phyloP scores from a whole-genome alignment of 371 early-diverging fungal species.

The Mucor circinelloides region DNA sequence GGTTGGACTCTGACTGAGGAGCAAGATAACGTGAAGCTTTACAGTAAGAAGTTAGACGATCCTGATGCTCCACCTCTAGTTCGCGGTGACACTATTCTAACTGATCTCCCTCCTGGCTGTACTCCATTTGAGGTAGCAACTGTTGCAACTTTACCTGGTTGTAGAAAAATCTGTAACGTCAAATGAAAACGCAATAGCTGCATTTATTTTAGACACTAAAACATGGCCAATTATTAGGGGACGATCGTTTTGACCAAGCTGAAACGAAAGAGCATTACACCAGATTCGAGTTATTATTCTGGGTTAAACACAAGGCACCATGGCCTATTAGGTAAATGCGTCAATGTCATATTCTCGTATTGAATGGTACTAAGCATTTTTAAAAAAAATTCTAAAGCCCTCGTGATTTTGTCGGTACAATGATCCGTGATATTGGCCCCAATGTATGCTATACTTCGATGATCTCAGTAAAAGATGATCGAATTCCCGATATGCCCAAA shows the following conservation, averaged over 20 bases:
- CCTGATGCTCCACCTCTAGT: slow-evolving; percentile 16
- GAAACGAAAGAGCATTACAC: slow-evolving; percentile 38
- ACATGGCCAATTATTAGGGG: slow-evolving; percentile 29
- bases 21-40: slow-evolving; percentile 15
- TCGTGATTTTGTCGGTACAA: slow-evolving; percentile 26
- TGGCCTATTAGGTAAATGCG: slow-evolving; percentile 46
- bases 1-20: slow-evolving; percentile 22
- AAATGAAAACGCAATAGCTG: background rate
- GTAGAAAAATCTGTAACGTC: slow-evolving; percentile 29
- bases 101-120: slow-evolving; percentile 15
- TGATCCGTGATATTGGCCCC: slow-evolving; percentile 16
- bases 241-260: slow-evolving; percentile 34
- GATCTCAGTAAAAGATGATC: slow-evolving; percentile 38
- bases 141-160: slow-evolving; percentile 24
- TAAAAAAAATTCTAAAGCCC: slow-evolving; percentile 10
- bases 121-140: slow-evolving; percentile 19
- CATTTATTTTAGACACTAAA: background rate
- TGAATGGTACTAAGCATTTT: background rate
- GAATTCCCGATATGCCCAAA: slow-evolving; percentile 23
- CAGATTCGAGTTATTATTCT: slow-evolving; percentile 33
- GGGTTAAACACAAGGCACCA: slow-evolving; percentile 43
- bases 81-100: slow-evolving; percentile 27
- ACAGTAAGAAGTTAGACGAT: slow-evolving; percentile 10
- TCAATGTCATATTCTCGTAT: background rate
- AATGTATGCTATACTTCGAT: slow-evolving; percentile 20